phyloP scores from a whole-genome alignment of 768 basidiomycete species.

The Boletus subparvulus region DNA sequence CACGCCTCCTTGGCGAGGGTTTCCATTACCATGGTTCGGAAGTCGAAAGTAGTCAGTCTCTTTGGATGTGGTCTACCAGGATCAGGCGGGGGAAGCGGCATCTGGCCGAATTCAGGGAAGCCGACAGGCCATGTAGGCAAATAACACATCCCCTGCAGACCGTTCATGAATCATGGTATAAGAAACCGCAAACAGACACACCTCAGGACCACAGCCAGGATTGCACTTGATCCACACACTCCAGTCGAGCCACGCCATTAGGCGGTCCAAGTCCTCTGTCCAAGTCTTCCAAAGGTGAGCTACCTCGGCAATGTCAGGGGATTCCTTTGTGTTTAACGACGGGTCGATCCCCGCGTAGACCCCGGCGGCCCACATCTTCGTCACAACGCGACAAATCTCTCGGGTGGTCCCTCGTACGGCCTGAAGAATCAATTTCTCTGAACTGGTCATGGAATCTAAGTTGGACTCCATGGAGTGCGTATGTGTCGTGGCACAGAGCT shows the following conservation, averaged over 20 bases:
- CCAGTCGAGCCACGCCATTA: constrained; percentile 58
- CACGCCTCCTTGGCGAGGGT: not conserved
- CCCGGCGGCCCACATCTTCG: constrained; percentile 49
- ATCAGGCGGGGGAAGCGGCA: not conserved
- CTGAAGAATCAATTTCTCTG: constrained; percentile 29
- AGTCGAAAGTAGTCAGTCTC: not conserved
- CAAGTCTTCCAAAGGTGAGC: constrained; percentile 29
- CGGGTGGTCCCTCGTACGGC: constrained; percentile 35
- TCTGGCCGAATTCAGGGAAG: constrained; percentile 1
- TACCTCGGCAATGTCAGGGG: not conserved
- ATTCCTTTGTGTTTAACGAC: not conserved
- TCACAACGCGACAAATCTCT: constrained; percentile 48
- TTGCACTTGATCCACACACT: constrained; percentile 47
- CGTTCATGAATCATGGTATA: not conserved
- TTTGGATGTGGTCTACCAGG: not conserved
- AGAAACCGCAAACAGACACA: constrained; percentile 21
- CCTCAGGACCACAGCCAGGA: constrained; percentile 47
- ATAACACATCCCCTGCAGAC: constrained; percentile 26
- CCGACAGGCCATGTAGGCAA: constrained; percentile 26
- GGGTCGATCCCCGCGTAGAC: constrained; percentile 19
- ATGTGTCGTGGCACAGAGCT: constrained; percentile 30
- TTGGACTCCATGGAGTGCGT: constrained; percentile 12
- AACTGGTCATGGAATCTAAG: constrained; percentile 20
- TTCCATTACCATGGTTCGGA: not conserved
- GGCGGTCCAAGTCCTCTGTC: constrained; percentile 31